phyloP scores from a whole-genome alignment of 2,329 filamentous ascomycete genomes.

The Lojkania enalia region DNA sequence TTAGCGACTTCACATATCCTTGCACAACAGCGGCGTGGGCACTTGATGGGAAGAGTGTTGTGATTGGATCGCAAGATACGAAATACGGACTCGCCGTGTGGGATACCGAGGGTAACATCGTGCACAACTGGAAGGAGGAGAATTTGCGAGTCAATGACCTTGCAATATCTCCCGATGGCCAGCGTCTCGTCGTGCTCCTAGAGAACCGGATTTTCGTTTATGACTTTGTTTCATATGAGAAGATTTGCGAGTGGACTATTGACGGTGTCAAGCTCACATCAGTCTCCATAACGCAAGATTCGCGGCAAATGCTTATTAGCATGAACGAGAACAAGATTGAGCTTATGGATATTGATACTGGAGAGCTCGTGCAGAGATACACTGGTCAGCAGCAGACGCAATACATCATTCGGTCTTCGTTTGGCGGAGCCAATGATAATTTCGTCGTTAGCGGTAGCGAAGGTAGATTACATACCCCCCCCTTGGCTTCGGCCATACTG shows the following conservation, averaged over 20 bases:
- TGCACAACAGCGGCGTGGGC: constrained; percentile 92
- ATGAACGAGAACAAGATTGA: constrained; percentile 76
- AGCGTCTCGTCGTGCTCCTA: constrained; percentile 77
- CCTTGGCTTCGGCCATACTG: not conserved
- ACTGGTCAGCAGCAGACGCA: constrained; percentile 73
- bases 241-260: constrained; percentile 73
- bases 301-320: constrained; percentile 79
- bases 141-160: constrained; percentile 81
- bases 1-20: constrained; percentile 76
- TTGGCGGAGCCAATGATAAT: constrained; percentile 88
- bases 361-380: constrained; percentile 73
- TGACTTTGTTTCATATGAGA: constrained; percentile 72
- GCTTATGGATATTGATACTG: constrained; percentile 75
- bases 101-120: constrained; percentile 63
- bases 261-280: constrained; percentile 74
- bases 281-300: constrained; percentile 79
- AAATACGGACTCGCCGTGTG: constrained; percentile 53
- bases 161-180: constrained; percentile 78
- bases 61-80: constrained; percentile 61
- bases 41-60: constrained; percentile 73
- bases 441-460: constrained; percentile 93
- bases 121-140: constrained; percentile 66
- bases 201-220: constrained; percentile 76
- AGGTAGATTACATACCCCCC: constrained; percentile 58
- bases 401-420: constrained; percentile 78